Conservation (phyloP, 2,329 filamentous ascomycete species). For the Aspergillus pseudoglaucus region DNA sequence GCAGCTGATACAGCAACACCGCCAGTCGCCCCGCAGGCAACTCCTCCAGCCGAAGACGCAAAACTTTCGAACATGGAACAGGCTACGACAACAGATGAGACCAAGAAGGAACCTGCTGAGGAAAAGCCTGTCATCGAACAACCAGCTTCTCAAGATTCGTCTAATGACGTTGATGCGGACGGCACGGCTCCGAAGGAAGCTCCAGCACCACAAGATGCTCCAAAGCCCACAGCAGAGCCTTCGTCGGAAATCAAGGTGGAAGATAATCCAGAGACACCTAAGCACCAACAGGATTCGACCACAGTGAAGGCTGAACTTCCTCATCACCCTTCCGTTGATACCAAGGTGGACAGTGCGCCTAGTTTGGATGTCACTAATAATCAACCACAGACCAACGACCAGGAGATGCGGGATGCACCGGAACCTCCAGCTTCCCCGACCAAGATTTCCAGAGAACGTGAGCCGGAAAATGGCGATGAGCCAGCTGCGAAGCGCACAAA, state of each 20-base stretch:
- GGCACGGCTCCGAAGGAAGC: conserved; percentile 2
- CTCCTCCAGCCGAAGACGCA: conserved; percentile 5
- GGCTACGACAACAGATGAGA: conserved; percentile 5
- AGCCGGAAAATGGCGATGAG: conserved; percentile 59
- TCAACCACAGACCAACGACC: conserved; percentile 30
- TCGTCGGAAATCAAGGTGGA: conserved; percentile 6
- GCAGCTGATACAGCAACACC: conserved; percentile 6
- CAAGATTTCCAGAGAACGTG: conserved; percentile 68
- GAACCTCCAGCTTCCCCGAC: conserved; percentile 44
- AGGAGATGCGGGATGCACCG: conserved; percentile 51
- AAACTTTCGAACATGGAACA: conserved; percentile 8
- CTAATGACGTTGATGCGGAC: conserved; percentile 1
- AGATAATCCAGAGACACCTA: conserved; percentile 16
- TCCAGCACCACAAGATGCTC: conserved; percentile 5
- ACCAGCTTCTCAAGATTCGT: background rate
- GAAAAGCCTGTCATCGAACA: conserved; percentile 2
- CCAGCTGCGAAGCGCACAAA: conserved; percentile 75
- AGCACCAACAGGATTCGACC: conserved; percentile 10
- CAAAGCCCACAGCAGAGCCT: conserved; percentile 8
- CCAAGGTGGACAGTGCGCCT: conserved; percentile 10
- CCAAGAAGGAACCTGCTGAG: conserved; percentile 4
- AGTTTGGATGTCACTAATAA: conserved; percentile 13
- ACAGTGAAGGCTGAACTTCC: conserved; percentile 28
- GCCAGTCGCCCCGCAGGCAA: background rate
- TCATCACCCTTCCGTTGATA: conserved; percentile 25